phyloP scores from a whole-genome alignment of 2,329 filamentous ascomycete genomes.

The Talaromyces sp. region DNA sequence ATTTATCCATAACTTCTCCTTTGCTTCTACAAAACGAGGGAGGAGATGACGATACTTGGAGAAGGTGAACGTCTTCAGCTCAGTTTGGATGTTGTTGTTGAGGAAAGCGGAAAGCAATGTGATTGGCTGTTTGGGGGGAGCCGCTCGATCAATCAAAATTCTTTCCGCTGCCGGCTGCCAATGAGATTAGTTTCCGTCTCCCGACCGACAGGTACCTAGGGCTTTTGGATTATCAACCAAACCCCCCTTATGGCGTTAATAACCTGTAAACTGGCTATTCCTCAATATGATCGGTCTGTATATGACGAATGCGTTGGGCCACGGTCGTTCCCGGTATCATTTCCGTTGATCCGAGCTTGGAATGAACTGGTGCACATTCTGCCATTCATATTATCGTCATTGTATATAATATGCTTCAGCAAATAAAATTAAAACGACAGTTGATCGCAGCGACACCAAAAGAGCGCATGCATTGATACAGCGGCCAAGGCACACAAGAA shows the following conservation, averaged over 20 bases:
- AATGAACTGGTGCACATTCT: too few species aligned
- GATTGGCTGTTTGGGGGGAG: not conserved
- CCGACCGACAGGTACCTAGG: not conserved
- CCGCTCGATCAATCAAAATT: not conserved
- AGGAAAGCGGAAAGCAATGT: not conserved
- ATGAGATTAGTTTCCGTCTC: not conserved
- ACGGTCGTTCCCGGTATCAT: not conserved
- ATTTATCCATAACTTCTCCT: not conserved
- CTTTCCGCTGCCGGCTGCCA: not conserved
- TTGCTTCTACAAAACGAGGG: not conserved
- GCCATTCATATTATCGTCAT: too few species aligned
- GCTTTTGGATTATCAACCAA: not conserved
- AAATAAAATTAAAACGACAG: not conserved
- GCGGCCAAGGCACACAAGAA: conserved; percentile 40
- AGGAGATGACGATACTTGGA: not conserved
- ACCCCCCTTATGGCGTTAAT: not conserved
- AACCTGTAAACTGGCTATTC: not conserved
- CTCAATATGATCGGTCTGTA: not conserved
- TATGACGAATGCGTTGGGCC: not conserved
- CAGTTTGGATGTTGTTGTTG: not conserved
- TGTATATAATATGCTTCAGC: not conserved
- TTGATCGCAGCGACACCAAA: not conserved
- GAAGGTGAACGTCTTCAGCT: not conserved
- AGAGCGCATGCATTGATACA: conserved; percentile 20
- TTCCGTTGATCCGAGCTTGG: not conserved